Percentiles rank a stretch among this genome's conserved stretches.
Conservation (phyloP, 108 stramenopile genomes). For the Cylindrotheca fusiformis region DNA sequence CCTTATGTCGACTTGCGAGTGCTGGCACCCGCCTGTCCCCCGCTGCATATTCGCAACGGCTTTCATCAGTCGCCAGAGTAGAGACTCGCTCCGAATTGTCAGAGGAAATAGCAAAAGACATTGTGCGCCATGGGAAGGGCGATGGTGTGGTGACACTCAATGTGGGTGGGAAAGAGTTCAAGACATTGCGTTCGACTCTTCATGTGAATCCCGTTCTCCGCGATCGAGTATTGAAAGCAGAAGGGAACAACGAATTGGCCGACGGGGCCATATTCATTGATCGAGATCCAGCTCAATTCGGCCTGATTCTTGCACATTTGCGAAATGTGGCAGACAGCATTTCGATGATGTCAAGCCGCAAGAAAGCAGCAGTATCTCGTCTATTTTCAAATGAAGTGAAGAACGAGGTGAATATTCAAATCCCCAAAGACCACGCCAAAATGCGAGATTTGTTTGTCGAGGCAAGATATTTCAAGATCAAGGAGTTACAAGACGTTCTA, state of each 20-base stretch:
- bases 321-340: conserved; percentile 44
- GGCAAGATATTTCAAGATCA: conserved; percentile 45
- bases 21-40: too few relatives aligned
- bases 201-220: conserved; percentile 37
- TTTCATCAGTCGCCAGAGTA: too few relatives aligned
- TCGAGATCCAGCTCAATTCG: conserved; percentile 56
- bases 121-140: conserved; percentile 46
- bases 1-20: too few relatives aligned
- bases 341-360: neutral
- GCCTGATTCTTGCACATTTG: conserved; percentile 46
- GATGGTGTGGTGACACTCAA: conserved; percentile 53
- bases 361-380: neutral
- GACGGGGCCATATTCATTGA: conserved; percentile 52
- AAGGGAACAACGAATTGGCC: conserved; percentile 45
- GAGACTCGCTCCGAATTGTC: too few relatives aligned
- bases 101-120: too few relatives aligned
- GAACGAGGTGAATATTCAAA: conserved; percentile 23
- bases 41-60: too few relatives aligned
- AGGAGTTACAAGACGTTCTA: conserved; percentile 31
- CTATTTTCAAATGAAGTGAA: neutral
- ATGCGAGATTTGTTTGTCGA: conserved; percentile 53
- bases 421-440: conserved; percentile 37
- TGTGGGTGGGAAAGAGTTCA: conserved; percentile 61
- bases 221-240: conserved; percentile 47
- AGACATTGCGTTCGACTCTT: conserved; percentile 60